Base-by-base conservation (phyloP, 2,329 filamentous ascomycete species). In the Verticillium dahliae region DNA sequence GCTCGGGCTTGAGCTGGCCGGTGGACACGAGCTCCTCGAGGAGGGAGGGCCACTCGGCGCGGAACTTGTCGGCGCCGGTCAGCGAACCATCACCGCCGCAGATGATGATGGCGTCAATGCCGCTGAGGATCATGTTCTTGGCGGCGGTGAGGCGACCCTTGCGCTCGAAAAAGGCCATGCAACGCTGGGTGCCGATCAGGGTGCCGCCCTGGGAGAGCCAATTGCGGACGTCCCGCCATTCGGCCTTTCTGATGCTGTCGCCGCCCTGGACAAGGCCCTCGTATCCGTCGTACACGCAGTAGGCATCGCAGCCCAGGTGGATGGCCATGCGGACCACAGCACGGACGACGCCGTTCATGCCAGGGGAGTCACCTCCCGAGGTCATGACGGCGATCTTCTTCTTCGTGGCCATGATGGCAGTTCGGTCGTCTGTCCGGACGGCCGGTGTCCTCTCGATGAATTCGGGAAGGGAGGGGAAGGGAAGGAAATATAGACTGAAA, bases 61-160 rank as follows among this genome's bases (percentile, higher is more conserved):
- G 87, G 79, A 99, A 98, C 71, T 87, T 89, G 80, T 99, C 95
- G 60, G 95, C 95, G 72, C 95, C 95, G 11, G 95, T 99, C 71
- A 99, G 84, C 67, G 92, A 96, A 65, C 95, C 95, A 74, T 99
- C 95, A 79, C 95, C 95, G 74, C 95, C 95, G 75, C 94, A 98
- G 73, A 99, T 96, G 70, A 99, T 90, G 69, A 99, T 82, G 60
- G 95, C 95, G 73, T 99, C 92, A 67, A 99, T 98, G 72, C 95
- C 95, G 68, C 91, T 87, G 63, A 92, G 76, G 52, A 99, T 85
- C 87, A 99, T 89, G 80, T 99, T 97, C 82, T 94, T 97, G 62
- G 95, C 95, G 1, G 92, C 95, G 60, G 81, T 84, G 63, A 97
- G 77, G 66, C 95, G 89, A 18, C 95, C 95, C 35, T 88, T 80